Percentiles rank a stretch among this genome's conserved stretches.
Conservation (phyloP, 2,329 filamentous ascomycete genomes). For the Fusarium lateritium region DNA sequence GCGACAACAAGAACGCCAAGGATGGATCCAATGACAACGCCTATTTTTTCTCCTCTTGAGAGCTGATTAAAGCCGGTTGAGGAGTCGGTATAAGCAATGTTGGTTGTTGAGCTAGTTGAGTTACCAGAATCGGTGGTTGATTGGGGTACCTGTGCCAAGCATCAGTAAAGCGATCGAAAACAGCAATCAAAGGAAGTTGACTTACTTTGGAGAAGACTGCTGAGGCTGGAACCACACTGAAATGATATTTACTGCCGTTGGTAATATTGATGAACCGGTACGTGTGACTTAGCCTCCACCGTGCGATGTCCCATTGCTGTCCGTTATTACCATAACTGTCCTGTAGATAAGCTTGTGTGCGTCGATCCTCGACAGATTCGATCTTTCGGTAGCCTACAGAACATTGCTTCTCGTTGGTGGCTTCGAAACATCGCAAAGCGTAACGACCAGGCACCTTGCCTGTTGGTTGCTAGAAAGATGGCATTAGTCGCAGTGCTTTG, state of each 20-base stretch:
- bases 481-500: background rate
- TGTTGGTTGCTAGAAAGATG: slow-evolving; percentile 50
- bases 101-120: slow-evolving; percentile 5
- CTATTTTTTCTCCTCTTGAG: slow-evolving; percentile 51
- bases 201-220: slow-evolving; percentile 49
- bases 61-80: slow-evolving; percentile 32
- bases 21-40: slow-evolving; percentile 51
- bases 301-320: slow-evolving; percentile 53
- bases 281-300: slow-evolving; percentile 46
- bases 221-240: slow-evolving; percentile 52
- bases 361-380: slow-evolving; percentile 44
- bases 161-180: too few species aligned
- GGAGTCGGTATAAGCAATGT: background rate
- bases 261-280: slow-evolving; percentile 50
- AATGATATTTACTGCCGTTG: slow-evolving; percentile 51
- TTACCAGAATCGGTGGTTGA: slow-evolving; percentile 12
- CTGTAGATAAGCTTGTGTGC: slow-evolving; percentile 50
- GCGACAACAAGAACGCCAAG: slow-evolving; percentile 48
- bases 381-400: slow-evolving; percentile 44
- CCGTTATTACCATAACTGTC: slow-evolving; percentile 42
- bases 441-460: slow-evolving; percentile 47
- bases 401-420: slow-evolving; percentile 50
- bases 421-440: slow-evolving; percentile 48
- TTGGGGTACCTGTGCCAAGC: background rate
- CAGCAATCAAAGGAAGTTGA: too few species aligned